phyloP scores from a whole-genome alignment of 345 rosid species.

The Eucalyptus caleyi region DNA sequence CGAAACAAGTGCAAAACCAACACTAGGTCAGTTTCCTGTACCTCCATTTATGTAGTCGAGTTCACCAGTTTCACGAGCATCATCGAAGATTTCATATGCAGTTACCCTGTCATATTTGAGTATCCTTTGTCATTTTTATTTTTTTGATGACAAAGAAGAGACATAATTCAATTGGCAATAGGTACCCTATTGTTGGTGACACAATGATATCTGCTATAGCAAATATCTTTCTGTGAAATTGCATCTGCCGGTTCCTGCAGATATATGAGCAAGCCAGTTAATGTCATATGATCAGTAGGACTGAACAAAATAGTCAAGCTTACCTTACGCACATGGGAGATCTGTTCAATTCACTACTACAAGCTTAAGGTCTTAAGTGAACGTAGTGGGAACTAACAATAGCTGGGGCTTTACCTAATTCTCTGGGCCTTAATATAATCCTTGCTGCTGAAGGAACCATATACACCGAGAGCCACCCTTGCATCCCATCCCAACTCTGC shows the following conservation, averaged over 20 bases:
- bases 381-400: background rate
- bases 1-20: background rate
- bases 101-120: slow-evolving; percentile 33
- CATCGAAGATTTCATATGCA: slow-evolving; percentile 39
- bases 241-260: slow-evolving; percentile 55
- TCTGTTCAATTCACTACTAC: background rate
- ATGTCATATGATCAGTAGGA: background rate
- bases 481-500: slow-evolving; percentile 53
- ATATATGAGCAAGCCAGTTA: background rate
- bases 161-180: background rate
- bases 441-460: slow-evolving; percentile 42
- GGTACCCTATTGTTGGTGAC: slow-evolving; percentile 62
- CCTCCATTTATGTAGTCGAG: slow-evolving; percentile 76
- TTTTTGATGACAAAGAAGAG: background rate
- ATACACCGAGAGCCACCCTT: slow-evolving; percentile 48
- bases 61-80: slow-evolving; percentile 47
- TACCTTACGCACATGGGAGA: background rate
- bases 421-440: slow-evolving; percentile 57
- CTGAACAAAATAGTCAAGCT: background rate
- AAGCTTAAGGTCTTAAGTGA: background rate
- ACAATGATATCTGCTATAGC: slow-evolving; percentile 53
- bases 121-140: background rate
- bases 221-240: slow-evolving; percentile 33
- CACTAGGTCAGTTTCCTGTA: background rate
- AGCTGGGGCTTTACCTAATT: slow-evolving; percentile 20